Conservation (phyloP, 768 basidiomycete genomes). For the Lentinus tigrinus region DNA sequence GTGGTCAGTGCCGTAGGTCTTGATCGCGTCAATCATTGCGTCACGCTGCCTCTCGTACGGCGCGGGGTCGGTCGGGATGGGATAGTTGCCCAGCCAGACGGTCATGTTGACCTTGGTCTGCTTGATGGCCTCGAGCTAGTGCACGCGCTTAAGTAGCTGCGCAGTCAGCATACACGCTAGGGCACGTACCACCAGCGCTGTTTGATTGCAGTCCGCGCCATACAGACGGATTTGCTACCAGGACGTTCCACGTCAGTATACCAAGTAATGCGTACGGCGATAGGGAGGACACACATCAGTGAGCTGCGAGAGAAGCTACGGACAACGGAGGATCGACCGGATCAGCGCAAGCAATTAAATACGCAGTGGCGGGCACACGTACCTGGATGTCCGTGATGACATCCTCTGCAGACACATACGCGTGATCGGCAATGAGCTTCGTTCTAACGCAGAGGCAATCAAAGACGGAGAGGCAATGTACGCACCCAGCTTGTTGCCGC, state of each 20-base stretch:
- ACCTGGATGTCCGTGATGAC: constrained; percentile 77
- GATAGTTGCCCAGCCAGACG: constrained; percentile 77
- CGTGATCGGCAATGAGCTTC: neutral
- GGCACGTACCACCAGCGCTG: constrained; percentile 62
- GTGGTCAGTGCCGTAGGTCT: constrained; percentile 74
- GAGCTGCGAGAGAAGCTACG: constrained; percentile 78
- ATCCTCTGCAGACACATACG: constrained; percentile 34
- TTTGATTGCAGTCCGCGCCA: constrained; percentile 85
- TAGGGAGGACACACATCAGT: constrained; percentile 46
- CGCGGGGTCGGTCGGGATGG: constrained; percentile 56
- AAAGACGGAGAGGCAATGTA: neutral
- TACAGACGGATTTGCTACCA: constrained; percentile 71
- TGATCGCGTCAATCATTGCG: constrained; percentile 62
- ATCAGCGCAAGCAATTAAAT: constrained; percentile 10
- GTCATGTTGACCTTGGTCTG: constrained; percentile 85
- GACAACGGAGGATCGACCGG: neutral
- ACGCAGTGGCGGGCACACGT: constrained; percentile 11
- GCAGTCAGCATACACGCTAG: neutral
- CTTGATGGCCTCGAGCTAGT: constrained; percentile 80
- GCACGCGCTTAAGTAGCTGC: neutral
- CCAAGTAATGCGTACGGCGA: neutral
- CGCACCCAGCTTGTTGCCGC: constrained; percentile 51
- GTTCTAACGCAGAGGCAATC: no score
- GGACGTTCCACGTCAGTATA: neutral
- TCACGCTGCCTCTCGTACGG: constrained; percentile 76